Percentiles rank a stretch among this genome's conserved stretches.
Evolutionary conservation across 2,329 filamentous ascomycete genomes (phyloP).

Genomic region (Fusarium sp.): DNA sequence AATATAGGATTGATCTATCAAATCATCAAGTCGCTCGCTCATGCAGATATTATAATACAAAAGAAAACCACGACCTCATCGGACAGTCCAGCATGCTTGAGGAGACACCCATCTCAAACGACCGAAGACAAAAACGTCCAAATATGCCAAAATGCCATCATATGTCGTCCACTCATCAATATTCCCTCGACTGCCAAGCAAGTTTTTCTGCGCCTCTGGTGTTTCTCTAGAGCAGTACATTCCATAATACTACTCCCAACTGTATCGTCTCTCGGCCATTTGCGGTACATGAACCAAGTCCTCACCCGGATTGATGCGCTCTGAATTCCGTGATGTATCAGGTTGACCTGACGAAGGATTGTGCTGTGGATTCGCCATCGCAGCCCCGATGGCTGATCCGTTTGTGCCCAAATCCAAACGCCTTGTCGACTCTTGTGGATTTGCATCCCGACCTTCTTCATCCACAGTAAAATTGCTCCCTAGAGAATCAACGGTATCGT

Average conservation of each 20-base stretch:
- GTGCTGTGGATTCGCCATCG: background rate
- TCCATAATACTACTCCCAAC: conserved; percentile 59
- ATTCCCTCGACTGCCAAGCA: background rate
- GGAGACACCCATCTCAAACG: background rate
- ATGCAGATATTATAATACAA: conserved; percentile 12
- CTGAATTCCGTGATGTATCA: conserved; percentile 48
- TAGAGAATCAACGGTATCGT: conserved; percentile 56
- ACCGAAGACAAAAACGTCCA: background rate
- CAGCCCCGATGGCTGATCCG: background rate
- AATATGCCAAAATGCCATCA: background rate
- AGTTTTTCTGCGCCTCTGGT: background rate
- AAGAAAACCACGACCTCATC: background rate
- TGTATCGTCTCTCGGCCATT: conserved; percentile 62
- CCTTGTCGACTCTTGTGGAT: conserved; percentile 42
- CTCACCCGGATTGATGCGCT: conserved; percentile 57
- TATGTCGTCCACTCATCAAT: background rate
- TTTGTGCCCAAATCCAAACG: conserved; percentile 38
- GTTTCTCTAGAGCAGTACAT: background rate
- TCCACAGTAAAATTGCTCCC: conserved; percentile 70
- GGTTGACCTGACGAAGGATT: conserved; percentile 7
- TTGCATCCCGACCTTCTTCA: conserved; percentile 55
- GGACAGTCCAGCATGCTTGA: background rate
- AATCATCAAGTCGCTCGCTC: conserved; percentile 31
- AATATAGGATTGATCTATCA: background rate
- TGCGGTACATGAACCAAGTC: conserved; percentile 66